Percentiles rank a stretch among this genome's conserved stretches.
These are phyloP conservation scores for Fonsecaea nubica DNA, from an alignment of 2,329 filamentous ascomycete species.

Conservation along the genomic window DNA sequence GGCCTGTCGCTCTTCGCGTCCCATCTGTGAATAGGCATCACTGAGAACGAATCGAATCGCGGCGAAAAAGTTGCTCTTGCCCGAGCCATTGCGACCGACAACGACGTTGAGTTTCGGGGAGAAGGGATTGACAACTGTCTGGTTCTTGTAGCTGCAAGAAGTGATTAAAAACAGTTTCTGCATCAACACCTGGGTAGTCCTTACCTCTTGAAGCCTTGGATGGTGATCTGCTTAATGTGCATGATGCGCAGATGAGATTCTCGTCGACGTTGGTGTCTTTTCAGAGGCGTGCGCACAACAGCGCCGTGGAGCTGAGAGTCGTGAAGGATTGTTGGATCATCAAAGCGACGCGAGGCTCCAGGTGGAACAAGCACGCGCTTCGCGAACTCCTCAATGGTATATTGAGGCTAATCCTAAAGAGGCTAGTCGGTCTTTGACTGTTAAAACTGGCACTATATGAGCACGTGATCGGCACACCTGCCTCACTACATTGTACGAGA, in stretches of 20 bases:
- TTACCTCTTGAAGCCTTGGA: slow-evolving; percentile 99
- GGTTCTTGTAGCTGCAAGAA: slow-evolving; percentile 87
- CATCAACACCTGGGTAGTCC: slow-evolving; percentile 27
- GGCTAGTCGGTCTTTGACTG: neutral
- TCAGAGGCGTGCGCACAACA: neutral
- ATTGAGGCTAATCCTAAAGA: neutral
- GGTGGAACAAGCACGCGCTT: neutral
- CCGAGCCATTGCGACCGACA: slow-evolving; percentile 97
- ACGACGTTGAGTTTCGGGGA: slow-evolving; percentile 98
- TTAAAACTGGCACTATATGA: neutral
- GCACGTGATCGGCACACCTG: neutral
- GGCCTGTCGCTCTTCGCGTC: slow-evolving; percentile 91
- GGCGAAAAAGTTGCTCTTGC: slow-evolving; percentile 99
- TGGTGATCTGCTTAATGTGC: slow-evolving; percentile 99
- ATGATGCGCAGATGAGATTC: slow-evolving; percentile 58
- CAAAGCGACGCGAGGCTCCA: neutral
- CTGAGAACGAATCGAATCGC: slow-evolving; percentile 98
- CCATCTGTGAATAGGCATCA: slow-evolving; percentile 96
- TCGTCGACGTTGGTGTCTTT: neutral
- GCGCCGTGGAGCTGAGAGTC: neutral
- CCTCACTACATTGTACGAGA: neutral
- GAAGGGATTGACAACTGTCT: slow-evolving; percentile 98
- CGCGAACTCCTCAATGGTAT: neutral
- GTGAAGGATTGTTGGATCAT: neutral
- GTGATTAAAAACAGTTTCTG: slow-evolving; percentile 8